Percentiles rank a stretch among this genome's conserved stretches.
Evolutionary conservation across 108 stramenopile genomes (phyloP).

Genomic region (Cyclotella baltica): DNA sequence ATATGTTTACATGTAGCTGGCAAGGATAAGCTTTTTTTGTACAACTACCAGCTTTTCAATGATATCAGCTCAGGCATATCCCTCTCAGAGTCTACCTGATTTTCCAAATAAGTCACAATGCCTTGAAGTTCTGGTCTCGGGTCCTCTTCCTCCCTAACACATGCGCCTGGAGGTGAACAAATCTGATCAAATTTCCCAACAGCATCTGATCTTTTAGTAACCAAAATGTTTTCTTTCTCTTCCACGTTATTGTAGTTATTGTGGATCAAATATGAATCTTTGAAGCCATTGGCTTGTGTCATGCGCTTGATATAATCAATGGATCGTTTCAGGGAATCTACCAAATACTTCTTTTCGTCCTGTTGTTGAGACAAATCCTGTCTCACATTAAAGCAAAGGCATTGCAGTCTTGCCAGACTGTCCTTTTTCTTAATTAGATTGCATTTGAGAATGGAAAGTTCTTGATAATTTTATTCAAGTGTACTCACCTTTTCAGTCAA

Average conservation of each 20-base stretch:
- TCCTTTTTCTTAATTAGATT: slow-evolving; percentile 4
- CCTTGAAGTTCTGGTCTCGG: neutral
- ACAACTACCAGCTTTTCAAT: slow-evolving; percentile 12
- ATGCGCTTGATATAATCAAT: slow-evolving; percentile 21
- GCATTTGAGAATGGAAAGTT: slow-evolving; percentile 27
- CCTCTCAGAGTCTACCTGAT: neutral
- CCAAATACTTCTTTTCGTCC: slow-evolving; percentile 27
- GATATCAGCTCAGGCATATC: neutral
- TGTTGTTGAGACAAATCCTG: slow-evolving; percentile 23
- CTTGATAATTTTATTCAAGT: slow-evolving; percentile 11
- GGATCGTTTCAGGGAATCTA: slow-evolving; percentile 21
- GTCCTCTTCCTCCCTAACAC: no score
- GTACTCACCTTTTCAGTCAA: neutral
- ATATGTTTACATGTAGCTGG: no score
- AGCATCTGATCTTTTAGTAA: neutral
- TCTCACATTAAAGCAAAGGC: slow-evolving; percentile 24
- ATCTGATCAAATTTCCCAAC: slow-evolving; percentile 8
- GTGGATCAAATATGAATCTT: neutral
- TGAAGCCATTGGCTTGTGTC: slow-evolving; percentile 5
- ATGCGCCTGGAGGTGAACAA: no score
- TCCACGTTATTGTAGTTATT: neutral
- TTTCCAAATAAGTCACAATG: slow-evolving; percentile 7
- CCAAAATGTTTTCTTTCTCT: no score
- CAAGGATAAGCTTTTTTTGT: no score
- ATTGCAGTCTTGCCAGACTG: slow-evolving; percentile 17